Conservation (phyloP, 495 filamentous ascomycete species). For the Collariella sp. region DNA sequence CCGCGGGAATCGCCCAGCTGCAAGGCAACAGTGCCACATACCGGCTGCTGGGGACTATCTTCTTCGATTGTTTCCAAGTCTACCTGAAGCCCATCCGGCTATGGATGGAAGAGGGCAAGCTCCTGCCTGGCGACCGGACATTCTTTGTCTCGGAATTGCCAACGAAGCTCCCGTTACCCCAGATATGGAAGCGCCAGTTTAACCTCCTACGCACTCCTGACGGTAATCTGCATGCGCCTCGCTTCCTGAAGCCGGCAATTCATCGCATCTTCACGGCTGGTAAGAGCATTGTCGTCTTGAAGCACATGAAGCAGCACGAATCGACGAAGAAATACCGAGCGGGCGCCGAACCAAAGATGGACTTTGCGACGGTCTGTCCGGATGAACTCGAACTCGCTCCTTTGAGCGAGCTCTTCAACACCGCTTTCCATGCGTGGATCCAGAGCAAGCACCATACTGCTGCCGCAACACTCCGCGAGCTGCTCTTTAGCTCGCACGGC, state of each 20-base stretch:
- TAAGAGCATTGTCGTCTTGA: slow-evolving; percentile 78
- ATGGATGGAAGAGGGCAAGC: slow-evolving; percentile 79
- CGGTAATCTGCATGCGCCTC: slow-evolving; percentile 55
- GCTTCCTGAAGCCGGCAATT: slow-evolving; percentile 60
- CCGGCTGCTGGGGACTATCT: slow-evolving; percentile 53
- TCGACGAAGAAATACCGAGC: slow-evolving; percentile 10
- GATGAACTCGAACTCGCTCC: slow-evolving; percentile 47
- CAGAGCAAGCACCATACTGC: slow-evolving; percentile 59
- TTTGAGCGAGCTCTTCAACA: slow-evolving; percentile 64
- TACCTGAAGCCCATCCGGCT: slow-evolving; percentile 69
- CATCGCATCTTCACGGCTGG: slow-evolving; percentile 73
- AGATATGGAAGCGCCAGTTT: slow-evolving; percentile 71
- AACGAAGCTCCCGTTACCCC: slow-evolving; percentile 49
- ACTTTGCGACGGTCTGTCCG: slow-evolving; percentile 48
- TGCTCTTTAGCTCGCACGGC: slow-evolving; percentile 61
- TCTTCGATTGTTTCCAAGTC: slow-evolving; percentile 74
- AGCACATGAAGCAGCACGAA: slow-evolving; percentile 46
- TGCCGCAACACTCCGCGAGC: slow-evolving; percentile 51
- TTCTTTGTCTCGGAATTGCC: slow-evolving; percentile 65
- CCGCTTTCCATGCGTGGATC: slow-evolving; percentile 64
- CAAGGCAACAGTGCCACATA: slow-evolving; percentile 54
- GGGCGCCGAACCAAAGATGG: slow-evolving; percentile 36
- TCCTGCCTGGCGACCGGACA: slow-evolving; percentile 50
- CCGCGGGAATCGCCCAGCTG: slow-evolving; percentile 59
- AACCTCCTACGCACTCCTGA: slow-evolving; percentile 48